Percentiles rank a stretch among this genome's conserved stretches.
Conservation (phyloP, 2,329 filamentous ascomycete genomes). For the Sporothrix variecibatus region DNA sequence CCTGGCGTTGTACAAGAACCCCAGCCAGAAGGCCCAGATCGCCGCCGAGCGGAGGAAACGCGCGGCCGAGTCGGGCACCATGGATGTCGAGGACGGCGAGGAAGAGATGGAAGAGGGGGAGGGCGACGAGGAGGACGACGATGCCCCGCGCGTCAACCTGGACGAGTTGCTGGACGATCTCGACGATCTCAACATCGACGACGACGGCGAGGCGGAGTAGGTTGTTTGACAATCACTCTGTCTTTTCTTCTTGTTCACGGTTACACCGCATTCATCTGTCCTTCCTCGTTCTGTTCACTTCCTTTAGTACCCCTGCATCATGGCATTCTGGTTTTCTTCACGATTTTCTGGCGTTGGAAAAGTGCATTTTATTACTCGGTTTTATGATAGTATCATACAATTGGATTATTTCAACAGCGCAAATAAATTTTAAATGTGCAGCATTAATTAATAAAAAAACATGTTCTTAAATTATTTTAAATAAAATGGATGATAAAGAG, state of each 20-base stretch:
- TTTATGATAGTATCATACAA: slow-evolving; percentile 7
- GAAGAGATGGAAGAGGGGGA: slow-evolving; percentile 55
- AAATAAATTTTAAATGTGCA: background rate
- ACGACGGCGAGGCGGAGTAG: slow-evolving; percentile 51
- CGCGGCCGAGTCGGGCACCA: slow-evolving; percentile 34
- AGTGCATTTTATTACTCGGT: slow-evolving; percentile 12
- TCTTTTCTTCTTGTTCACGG: background rate
- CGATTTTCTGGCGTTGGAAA: slow-evolving; percentile 12
- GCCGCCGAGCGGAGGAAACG: slow-evolving; percentile 37
- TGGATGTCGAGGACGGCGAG: slow-evolving; percentile 59
- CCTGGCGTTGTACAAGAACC: slow-evolving; percentile 80
- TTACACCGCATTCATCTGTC: background rate
- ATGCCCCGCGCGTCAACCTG: slow-evolving; percentile 71
- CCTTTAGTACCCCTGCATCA: slow-evolving; percentile 11
- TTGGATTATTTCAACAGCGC: slow-evolving; percentile 1
- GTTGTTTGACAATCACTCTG: background rate
- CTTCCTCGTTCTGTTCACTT: background rate
- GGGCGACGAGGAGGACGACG: slow-evolving; percentile 59
- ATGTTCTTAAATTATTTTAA: background rate
- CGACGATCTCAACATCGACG: slow-evolving; percentile 78
- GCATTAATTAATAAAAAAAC: background rate
- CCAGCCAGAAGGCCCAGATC: slow-evolving; percentile 49
- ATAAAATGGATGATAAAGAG: background rate
- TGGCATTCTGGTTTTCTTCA: slow-evolving; percentile 22
- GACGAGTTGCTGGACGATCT: slow-evolving; percentile 88